These are phyloP conservation scores for Exophiala sp. DNA, from an alignment of 2,329 filamentous ascomycete species.

Conservation along the genomic window DNA sequence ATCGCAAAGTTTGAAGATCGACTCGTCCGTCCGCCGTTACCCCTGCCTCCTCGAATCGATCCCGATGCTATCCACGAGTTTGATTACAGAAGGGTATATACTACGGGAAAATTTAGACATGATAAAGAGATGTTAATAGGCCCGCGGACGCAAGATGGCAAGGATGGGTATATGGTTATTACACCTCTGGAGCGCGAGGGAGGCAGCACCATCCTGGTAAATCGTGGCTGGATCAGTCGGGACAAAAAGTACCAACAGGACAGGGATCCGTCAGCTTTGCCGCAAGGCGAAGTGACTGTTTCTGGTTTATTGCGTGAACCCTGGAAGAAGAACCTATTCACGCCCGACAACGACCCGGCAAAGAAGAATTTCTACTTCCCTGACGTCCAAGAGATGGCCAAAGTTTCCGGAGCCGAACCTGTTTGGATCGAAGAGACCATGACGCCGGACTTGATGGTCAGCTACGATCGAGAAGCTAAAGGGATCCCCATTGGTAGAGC, in stretches of 20 bases:
- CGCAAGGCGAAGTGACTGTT: slow-evolving; percentile 65
- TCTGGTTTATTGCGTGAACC: slow-evolving; percentile 81
- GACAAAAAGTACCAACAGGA: slow-evolving; percentile 59
- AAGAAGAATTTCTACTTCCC: slow-evolving; percentile 90
- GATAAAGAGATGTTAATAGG: slow-evolving; percentile 96
- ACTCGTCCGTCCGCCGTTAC: slow-evolving; percentile 75
- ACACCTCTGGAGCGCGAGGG: slow-evolving; percentile 74
- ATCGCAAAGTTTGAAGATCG: slow-evolving; percentile 90
- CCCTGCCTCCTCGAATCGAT: slow-evolving; percentile 76
- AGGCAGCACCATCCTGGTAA: slow-evolving; percentile 71
- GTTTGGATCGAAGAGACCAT: slow-evolving; percentile 97
- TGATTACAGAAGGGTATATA: slow-evolving; percentile 79
- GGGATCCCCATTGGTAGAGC: slow-evolving; percentile 85
- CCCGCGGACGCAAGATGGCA: slow-evolving; percentile 78
- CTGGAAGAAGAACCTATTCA: slow-evolving; percentile 98
- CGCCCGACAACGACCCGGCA: slow-evolving; percentile 79
- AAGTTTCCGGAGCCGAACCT: slow-evolving; percentile 70
- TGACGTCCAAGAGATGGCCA: slow-evolving; percentile 87
- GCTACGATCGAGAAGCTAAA: slow-evolving; percentile 67
- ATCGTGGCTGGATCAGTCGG: slow-evolving; percentile 86
- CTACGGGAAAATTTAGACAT: slow-evolving; percentile 69
- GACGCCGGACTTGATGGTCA: slow-evolving; percentile 71
- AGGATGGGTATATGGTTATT: slow-evolving; percentile 84
- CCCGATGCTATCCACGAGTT: slow-evolving; percentile 78
- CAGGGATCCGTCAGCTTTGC: slow-evolving; percentile 57